phyloP scores from a whole-genome alignment of 345 rosid species.

The Acer yangbiense region DNA sequence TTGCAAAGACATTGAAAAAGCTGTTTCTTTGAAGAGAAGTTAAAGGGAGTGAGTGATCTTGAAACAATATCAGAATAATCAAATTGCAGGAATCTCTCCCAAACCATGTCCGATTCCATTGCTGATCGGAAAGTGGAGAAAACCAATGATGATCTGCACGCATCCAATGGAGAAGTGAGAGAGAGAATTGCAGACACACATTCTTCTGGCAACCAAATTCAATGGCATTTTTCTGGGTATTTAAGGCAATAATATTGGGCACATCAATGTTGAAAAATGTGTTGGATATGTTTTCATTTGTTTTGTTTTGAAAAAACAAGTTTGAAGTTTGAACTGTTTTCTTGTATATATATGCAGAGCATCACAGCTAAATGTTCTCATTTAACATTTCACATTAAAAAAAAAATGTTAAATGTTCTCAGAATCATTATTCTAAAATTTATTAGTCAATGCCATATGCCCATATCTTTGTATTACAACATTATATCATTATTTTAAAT shows the following conservation, averaged over 20 bases:
- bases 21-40: constrained; percentile 58
- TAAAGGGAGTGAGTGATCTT: constrained; percentile 16
- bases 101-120: constrained; percentile 56
- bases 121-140: constrained; percentile 58
- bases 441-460: no score
- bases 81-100: constrained; percentile 62
- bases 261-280: background rate
- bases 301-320: no score
- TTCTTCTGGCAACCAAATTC: constrained; percentile 51
- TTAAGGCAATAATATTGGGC: no score
- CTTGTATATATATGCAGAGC: background rate
- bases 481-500: no score
- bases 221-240: background rate
- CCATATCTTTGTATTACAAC: no score
- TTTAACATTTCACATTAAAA: no score
- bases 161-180: constrained; percentile 64
- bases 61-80: constrained; percentile 35
- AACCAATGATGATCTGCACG: constrained; percentile 43
- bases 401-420: no score
- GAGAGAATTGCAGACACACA: constrained; percentile 58
- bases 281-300: background rate
- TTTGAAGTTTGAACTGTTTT: no score
- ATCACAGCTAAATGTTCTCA: background rate
- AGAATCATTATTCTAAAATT: no score
- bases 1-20: constrained; percentile 51